Percentiles rank a stretch among this genome's conserved stretches.
Conservation (phyloP, 106 monocot genomes). For the Agapanthus africanus region DNA sequence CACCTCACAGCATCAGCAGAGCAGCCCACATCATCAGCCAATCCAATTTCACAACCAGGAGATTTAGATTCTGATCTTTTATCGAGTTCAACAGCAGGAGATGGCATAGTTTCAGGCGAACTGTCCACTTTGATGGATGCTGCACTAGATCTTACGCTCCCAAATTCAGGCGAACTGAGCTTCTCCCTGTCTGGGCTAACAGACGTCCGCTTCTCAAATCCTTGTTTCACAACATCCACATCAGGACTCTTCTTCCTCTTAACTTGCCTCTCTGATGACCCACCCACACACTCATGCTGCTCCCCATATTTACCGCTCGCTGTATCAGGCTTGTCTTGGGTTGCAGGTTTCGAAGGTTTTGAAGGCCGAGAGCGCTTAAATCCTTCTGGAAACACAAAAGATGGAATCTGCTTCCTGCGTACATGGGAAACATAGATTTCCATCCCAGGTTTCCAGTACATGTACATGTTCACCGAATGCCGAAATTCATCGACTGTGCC, state of each 20-base stretch:
- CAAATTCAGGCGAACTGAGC: neutral
- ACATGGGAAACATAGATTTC: slow-evolving; percentile 79
- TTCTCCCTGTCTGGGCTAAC: slow-evolving; percentile 17
- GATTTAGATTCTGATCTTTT: neutral
- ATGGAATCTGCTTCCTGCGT: slow-evolving; percentile 76
- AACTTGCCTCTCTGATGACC: slow-evolving; percentile 20
- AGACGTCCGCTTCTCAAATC: slow-evolving; percentile 21
- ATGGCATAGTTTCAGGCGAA: slow-evolving; percentile 15
- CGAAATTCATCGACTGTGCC: slow-evolving; percentile 80
- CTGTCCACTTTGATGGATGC: neutral
- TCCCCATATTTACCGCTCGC: slow-evolving; percentile 17
- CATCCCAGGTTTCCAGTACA: slow-evolving; percentile 83
- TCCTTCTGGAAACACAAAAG: slow-evolving; percentile 86
- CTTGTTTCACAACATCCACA: slow-evolving; percentile 9
- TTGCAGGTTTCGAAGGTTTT: slow-evolving; percentile 14
- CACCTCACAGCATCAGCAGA: neutral
- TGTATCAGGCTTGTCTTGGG: slow-evolving; percentile 14
- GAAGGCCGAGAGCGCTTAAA: slow-evolving; percentile 46
- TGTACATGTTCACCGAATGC: slow-evolving; percentile 65
- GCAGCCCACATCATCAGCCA: neutral
- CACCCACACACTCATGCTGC: neutral
- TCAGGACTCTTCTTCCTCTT: slow-evolving; percentile 31
- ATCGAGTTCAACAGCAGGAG: neutral
- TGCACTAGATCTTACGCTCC: neutral
- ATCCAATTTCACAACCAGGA: neutral